Conservation (phyloP, 768 basidiomycete species). For the Tylopilus cervinicoccineus region DNA sequence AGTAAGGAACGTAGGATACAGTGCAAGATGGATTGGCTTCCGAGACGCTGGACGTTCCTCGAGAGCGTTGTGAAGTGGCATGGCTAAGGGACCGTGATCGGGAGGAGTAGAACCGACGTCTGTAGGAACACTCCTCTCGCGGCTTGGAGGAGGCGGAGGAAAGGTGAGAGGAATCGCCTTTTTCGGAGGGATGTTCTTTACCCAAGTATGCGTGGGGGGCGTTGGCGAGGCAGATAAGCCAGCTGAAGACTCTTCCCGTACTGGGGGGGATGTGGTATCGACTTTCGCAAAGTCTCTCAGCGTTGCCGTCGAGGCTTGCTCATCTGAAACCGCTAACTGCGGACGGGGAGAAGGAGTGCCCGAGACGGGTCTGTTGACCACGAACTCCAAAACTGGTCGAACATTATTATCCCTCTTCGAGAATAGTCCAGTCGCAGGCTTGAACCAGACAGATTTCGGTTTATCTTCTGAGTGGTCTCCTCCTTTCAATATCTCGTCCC, state of each 20-base stretch:
- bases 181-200: conserved; percentile 22
- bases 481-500: conserved; percentile 19
- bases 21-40: conserved; percentile 14
- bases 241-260: conserved; percentile 23
- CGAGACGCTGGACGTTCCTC: conserved; percentile 15
- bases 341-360: conserved; percentile 24
- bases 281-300: conserved; percentile 26
- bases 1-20: conserved; percentile 16
- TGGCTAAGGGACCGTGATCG: conserved; percentile 27
- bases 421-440: conserved; percentile 31
- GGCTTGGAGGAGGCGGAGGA: conserved; percentile 30
- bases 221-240: conserved; percentile 32
- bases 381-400: conserved; percentile 15
- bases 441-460: conserved; percentile 33
- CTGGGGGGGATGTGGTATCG: conserved; percentile 26
- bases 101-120: conserved; percentile 30
- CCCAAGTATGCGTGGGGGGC: conserved; percentile 25
- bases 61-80: conserved; percentile 44
- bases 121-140: conserved; percentile 34
- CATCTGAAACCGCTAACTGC: conserved; percentile 42
- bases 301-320: conserved; percentile 32
- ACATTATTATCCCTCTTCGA: conserved; percentile 17
- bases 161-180: conserved; percentile 34
- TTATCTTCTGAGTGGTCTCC: conserved; percentile 25
- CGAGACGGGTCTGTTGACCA: conserved; percentile 16